Evolutionary conservation across 495 filamentous ascomycete genomes (phyloP).

Genomic region (Friedmanniomyces simplex): DNA sequence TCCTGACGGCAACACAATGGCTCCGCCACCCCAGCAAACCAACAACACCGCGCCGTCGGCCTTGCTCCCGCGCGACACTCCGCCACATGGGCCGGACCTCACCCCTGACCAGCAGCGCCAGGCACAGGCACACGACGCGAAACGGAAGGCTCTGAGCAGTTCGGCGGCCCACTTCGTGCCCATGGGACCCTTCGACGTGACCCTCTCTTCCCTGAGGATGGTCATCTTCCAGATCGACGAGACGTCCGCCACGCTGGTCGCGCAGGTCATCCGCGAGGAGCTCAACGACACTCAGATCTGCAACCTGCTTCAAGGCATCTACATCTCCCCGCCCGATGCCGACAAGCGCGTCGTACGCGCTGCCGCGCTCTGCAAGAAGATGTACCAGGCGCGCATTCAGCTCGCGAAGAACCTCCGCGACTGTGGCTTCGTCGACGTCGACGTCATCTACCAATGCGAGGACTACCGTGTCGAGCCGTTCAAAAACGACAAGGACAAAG

Average conservation of each 20-base stretch:
- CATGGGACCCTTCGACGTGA: neutral
- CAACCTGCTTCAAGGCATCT: neutral
- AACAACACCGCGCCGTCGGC: neutral
- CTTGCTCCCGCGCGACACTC: too few relatives aligned
- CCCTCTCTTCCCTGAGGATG: neutral
- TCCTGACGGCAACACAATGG: neutral
- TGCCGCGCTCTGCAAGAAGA: neutral
- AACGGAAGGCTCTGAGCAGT: neutral
- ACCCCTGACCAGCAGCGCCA: neutral
- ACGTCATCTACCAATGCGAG: neutral
- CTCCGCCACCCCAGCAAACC: neutral
- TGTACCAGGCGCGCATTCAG: neutral
- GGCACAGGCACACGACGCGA: neutral
- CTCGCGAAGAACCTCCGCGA: neutral
- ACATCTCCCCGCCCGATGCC: neutral
- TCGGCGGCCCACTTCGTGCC: neutral
- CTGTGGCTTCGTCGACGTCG: neutral
- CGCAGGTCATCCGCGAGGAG: neutral
- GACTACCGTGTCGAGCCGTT: conserved; percentile 5
- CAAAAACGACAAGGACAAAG: neutral
- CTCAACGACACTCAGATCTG: neutral
- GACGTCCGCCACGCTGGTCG: conserved; percentile 2
- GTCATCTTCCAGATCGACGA: conserved; percentile 1
- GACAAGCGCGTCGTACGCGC: neutral
- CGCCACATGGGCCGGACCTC: neutral